Evolutionary conservation across 805 yeast genomes (phyloP).

Genomic region (Debaryomyces prosopidis): DNA sequence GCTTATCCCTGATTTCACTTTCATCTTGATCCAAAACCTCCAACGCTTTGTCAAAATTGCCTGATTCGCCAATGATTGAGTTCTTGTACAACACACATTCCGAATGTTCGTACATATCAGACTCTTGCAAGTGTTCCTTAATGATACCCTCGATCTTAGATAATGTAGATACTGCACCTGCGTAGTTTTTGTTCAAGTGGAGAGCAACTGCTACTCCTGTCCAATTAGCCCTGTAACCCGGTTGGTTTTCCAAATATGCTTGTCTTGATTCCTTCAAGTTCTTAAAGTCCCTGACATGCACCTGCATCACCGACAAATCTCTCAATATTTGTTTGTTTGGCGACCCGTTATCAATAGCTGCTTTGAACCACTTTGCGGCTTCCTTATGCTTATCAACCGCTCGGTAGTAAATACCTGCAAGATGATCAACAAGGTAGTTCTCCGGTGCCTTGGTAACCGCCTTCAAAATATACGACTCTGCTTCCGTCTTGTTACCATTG

Average conservation of each 20-base stretch:
- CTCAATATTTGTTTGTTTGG: slow-evolving; percentile 76
- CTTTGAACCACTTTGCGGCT: slow-evolving; percentile 75
- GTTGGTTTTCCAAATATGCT: slow-evolving; percentile 64
- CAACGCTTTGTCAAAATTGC: slow-evolving; percentile 65
- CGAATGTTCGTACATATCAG: slow-evolving; percentile 74
- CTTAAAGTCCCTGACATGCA: slow-evolving; percentile 76
- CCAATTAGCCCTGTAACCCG: slow-evolving; percentile 91
- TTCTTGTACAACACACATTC: slow-evolving; percentile 79
- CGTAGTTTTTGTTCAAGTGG: slow-evolving; percentile 67
- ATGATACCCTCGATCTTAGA: slow-evolving; percentile 74
- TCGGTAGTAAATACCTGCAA: slow-evolving; percentile 82
- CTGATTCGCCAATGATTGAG: slow-evolving; percentile 60
- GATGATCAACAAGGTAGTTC: slow-evolving; percentile 77
- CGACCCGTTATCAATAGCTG: slow-evolving; percentile 76
- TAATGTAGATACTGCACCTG: slow-evolving; percentile 70
- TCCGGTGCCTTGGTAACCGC: slow-evolving; percentile 60
- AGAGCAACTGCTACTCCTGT: slow-evolving; percentile 85
- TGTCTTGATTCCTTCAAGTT: slow-evolving; percentile 64
- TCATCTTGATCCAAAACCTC: slow-evolving; percentile 54
- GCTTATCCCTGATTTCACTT: slow-evolving; percentile 53
- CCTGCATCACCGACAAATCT: slow-evolving; percentile 77
- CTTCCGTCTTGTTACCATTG: slow-evolving; percentile 61
- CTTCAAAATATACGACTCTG: slow-evolving; percentile 56
- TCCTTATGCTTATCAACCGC: slow-evolving; percentile 66
- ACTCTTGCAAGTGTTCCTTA: slow-evolving; percentile 63